Evolutionary conservation across 768 basidiomycete species (phyloP).

Genomic region (Chalciporus chontae): DNA sequence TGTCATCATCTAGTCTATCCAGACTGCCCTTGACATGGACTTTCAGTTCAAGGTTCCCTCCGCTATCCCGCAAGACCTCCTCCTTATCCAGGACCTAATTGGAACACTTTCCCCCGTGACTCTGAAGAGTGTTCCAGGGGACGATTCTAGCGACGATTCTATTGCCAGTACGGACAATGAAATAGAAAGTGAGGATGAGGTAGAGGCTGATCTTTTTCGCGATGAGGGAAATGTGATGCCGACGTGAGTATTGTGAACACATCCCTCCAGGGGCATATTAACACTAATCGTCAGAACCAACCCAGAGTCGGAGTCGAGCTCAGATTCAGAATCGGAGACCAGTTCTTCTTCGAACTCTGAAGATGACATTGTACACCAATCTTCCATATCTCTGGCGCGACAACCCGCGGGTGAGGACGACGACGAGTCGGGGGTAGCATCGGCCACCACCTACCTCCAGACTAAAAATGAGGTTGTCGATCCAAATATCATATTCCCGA

Average conservation of each 20-base stretch:
- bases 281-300: slow-evolving; percentile 23
- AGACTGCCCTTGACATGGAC: slow-evolving; percentile 20
- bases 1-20: too few relatives aligned
- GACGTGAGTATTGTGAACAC: slow-evolving; percentile 16
- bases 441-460: slow-evolving; percentile 45
- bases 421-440: slow-evolving; percentile 43
- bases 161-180: slow-evolving; percentile 54
- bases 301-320: slow-evolving; percentile 37
- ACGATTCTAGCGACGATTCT: slow-evolving; percentile 37
- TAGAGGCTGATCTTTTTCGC: slow-evolving; percentile 53
- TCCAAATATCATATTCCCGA: slow-evolving; percentile 56
- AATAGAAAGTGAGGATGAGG: slow-evolving; percentile 66
- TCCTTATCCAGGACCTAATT: slow-evolving; percentile 67
- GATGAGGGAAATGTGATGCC: slow-evolving; percentile 36
- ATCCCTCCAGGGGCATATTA: slow-evolving; percentile 10
- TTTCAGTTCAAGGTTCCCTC: slow-evolving; percentile 56
- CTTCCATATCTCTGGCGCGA: slow-evolving; percentile 3
- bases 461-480: slow-evolving; percentile 72
- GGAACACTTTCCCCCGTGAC: slow-evolving; percentile 30
- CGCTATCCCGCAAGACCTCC: slow-evolving; percentile 66
- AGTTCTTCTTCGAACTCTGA: slow-evolving; percentile 22
- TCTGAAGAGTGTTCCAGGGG: not conserved
- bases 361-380: slow-evolving; percentile 16
- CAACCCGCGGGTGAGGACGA: slow-evolving; percentile 39
- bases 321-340: slow-evolving; percentile 30